These are phyloP conservation scores for Candolleomyces aberdarensis DNA, from an alignment of 768 basidiomycete species.

Conservation along the genomic window DNA sequence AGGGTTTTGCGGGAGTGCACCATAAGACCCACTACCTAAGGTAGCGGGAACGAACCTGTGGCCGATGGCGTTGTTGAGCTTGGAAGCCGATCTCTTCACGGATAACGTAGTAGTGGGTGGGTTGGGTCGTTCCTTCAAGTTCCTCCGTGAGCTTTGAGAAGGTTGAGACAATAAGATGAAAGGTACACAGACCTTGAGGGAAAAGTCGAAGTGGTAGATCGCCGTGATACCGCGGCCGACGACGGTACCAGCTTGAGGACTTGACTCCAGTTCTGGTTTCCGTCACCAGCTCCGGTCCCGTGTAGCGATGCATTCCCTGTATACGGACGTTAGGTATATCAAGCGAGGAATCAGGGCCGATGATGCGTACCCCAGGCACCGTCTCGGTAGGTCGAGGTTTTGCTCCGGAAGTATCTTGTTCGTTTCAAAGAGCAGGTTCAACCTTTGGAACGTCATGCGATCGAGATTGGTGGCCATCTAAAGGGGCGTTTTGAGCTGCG, in stretches of 20 bases:
- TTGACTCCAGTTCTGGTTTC: constrained; percentile 65
- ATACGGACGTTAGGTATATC: constrained; percentile 6
- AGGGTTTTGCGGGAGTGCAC: too few species aligned
- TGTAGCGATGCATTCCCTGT: constrained; percentile 51
- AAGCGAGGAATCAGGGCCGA: constrained; percentile 25
- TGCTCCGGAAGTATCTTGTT: constrained; percentile 60
- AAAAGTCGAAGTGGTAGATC: constrained; percentile 64
- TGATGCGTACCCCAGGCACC: constrained; percentile 66
- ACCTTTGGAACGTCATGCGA: constrained; percentile 65
- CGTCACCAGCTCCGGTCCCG: constrained; percentile 46
- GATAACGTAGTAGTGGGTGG: constrained; percentile 81
- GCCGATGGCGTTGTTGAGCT: constrained; percentile 63
- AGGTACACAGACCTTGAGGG: constrained; percentile 49
- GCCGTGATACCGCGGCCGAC: constrained; percentile 78
- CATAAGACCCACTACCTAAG: too few species aligned
- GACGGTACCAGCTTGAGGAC: constrained; percentile 74
- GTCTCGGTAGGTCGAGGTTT: constrained; percentile 73
- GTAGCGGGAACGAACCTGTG: constrained; percentile 87
- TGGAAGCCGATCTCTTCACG: constrained; percentile 73
- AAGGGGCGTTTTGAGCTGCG: not conserved
- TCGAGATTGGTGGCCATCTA: constrained; percentile 75
- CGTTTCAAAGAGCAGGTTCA: constrained; percentile 45
- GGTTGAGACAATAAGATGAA: not conserved
- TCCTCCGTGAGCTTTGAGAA: constrained; percentile 58
- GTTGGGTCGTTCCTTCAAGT: constrained; percentile 69